Evolutionary conservation across 2,329 filamentous ascomycete species (phyloP).

Genomic region (Bisporella sp.): DNA sequence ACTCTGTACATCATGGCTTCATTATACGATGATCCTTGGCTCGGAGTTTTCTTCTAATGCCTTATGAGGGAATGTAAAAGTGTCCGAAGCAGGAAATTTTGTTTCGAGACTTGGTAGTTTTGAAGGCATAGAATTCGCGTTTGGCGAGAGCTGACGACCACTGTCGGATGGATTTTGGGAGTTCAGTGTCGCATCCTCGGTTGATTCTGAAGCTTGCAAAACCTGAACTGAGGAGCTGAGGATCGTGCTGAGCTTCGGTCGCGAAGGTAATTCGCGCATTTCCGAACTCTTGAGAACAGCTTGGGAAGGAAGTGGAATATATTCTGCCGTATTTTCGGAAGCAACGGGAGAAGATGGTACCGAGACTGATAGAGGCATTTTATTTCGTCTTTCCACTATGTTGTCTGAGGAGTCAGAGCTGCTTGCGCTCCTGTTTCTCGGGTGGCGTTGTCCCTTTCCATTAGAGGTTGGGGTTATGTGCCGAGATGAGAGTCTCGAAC

Average conservation of each 20-base stretch:
- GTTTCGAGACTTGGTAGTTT: constrained; percentile 12
- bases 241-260: constrained; percentile 18
- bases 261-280: constrained; percentile 12
- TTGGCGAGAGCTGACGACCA: constrained; percentile 5
- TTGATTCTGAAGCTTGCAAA: constrained; percentile 4
- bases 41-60: constrained; percentile 9
- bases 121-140: constrained; percentile 16
- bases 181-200: constrained; percentile 12
- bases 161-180: constrained; percentile 6
- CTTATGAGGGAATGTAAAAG: constrained; percentile 42
- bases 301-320: constrained; percentile 16
- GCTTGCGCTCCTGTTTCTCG: constrained; percentile 13
- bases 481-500: neutral
- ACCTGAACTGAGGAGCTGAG: constrained; percentile 19
- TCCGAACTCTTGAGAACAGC: constrained; percentile 7
- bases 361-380: constrained; percentile 3
- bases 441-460: constrained; percentile 9
- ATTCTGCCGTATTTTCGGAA: constrained; percentile 17
- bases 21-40: neutral
- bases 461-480: constrained; percentile 10
- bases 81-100: constrained; percentile 38
- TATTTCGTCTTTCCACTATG: constrained; percentile 11
- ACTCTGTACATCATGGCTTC: too few species aligned
- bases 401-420: constrained; percentile 15
- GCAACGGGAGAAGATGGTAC: neutral